phyloP scores from a whole-genome alignment of 371 early-diverging fungal species.

The Mortierella sp. region DNA sequence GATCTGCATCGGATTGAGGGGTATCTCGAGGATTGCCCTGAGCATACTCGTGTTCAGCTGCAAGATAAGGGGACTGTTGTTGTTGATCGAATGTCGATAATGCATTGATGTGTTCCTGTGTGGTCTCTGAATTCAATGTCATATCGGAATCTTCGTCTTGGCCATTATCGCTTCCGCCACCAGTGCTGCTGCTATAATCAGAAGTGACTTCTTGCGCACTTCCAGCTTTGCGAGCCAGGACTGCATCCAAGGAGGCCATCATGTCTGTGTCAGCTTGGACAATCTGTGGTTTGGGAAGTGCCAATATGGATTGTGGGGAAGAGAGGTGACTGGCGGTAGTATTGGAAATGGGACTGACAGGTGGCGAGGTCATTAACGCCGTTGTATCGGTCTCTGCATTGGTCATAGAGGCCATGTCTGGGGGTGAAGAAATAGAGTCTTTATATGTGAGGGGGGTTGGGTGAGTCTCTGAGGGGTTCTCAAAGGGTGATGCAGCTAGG shows the following conservation, averaged over 20 bases:
- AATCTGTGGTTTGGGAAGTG: neutral
- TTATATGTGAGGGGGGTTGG: no score
- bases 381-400: constrained; percentile 14
- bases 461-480: constrained; percentile 4
- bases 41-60: neutral
- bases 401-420: constrained; percentile 12
- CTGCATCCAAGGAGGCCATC: constrained; percentile 34
- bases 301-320: constrained; percentile 4
- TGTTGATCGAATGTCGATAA: constrained; percentile 11
- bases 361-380: constrained; percentile 35
- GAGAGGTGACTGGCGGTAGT: constrained; percentile 1
- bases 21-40: neutral
- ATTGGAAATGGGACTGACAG: constrained; percentile 35
- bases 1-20: constrained; percentile 3
- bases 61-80: neutral
- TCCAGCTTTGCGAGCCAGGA: constrained; percentile 12
- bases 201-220: constrained; percentile 5
- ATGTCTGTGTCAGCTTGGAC: constrained; percentile 20
- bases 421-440: neutral
- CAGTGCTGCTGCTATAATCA: constrained; percentile 34
- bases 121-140: neutral
- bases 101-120: neutral
- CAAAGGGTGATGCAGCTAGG: constrained; percentile 19
- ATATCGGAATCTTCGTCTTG: constrained; percentile 30
- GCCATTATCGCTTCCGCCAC: constrained; percentile 29